A percentile compares a stretch with the other conserved stretches of the same genome.
Conservation (phyloP, 1,284 basidiomycete genomes). For the Xerocomus amazonicus region DNA sequence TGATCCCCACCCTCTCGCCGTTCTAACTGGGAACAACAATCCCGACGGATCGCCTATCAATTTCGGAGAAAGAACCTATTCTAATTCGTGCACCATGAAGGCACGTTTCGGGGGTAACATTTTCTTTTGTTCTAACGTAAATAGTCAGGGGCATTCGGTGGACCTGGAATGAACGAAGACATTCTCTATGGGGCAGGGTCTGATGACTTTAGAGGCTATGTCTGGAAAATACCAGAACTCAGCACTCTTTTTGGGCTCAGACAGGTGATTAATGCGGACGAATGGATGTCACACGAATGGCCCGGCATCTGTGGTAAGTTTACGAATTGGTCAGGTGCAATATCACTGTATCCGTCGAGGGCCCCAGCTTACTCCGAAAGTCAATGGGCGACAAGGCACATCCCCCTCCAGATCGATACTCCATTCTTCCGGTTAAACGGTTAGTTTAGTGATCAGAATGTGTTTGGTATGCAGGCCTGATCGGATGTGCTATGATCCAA, state of each 20-base stretch:
- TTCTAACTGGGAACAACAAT: constrained; percentile 53
- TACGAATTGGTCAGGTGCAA: constrained; percentile 2
- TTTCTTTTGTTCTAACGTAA: constrained; percentile 11
- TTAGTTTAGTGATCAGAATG: constrained; percentile 25
- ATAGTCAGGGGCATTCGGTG: constrained; percentile 74
- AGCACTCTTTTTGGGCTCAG: constrained; percentile 43
- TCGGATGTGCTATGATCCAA: constrained; percentile 20
- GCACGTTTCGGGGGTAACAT: constrained; percentile 31
- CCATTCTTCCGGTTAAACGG: constrained; percentile 58
- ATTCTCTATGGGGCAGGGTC: constrained; percentile 68
- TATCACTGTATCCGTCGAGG: constrained; percentile 5
- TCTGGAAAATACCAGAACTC: constrained; percentile 69
- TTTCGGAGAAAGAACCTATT: constrained; percentile 50
- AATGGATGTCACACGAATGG: constrained; percentile 42
- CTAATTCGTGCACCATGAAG: constrained; percentile 77
- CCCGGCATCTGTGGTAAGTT: constrained; percentile 39
- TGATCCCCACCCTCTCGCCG: constrained; percentile 65
- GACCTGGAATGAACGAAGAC: constrained; percentile 48
- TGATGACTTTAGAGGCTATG: constrained; percentile 75
- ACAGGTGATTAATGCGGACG: constrained; percentile 36
- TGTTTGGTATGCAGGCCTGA: constrained; percentile 1
- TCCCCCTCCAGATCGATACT: constrained; percentile 55
- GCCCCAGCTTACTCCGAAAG: constrained; percentile 47
- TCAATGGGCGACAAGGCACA: constrained; percentile 35
- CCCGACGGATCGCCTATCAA: constrained; percentile 51